These are phyloP conservation scores for Glutinoglossum americanum DNA, from an alignment of 495 filamentous ascomycete genomes.

Conservation along the genomic window DNA sequence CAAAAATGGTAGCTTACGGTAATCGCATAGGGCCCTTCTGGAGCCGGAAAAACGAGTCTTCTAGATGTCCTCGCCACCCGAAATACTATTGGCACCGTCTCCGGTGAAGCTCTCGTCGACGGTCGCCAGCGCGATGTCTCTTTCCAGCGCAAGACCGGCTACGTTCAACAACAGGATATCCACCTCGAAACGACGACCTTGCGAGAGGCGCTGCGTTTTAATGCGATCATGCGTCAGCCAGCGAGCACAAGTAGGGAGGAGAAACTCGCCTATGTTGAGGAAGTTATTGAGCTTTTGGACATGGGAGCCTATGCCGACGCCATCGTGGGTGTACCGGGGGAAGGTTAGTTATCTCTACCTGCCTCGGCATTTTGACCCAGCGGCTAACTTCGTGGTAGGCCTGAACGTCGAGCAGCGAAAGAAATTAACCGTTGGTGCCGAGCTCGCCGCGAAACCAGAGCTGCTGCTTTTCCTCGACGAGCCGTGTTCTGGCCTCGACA, in stretches of 20 bases:
- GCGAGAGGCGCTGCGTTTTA: conserved; percentile 65
- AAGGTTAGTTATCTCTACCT: too few relatives aligned
- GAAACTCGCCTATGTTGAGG: conserved; percentile 72
- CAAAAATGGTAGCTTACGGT: too few relatives aligned
- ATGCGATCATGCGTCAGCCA: conserved; percentile 67
- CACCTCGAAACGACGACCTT: conserved; percentile 74
- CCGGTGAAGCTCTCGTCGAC: conserved; percentile 70
- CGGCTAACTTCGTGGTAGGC: too few relatives aligned
- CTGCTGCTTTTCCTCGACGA: conserved; percentile 86
- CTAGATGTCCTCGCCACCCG: conserved; percentile 55
- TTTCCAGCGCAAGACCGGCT: conserved; percentile 86
- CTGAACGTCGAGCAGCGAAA: conserved; percentile 89
- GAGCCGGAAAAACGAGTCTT: conserved; percentile 52
- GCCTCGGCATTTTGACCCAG: too few relatives aligned
- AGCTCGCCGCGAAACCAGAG: conserved; percentile 73
- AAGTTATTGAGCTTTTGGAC: conserved; percentile 73
- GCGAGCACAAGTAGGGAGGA: conserved; percentile 41
- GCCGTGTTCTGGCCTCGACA: conserved; percentile 66
- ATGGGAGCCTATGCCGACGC: conserved; percentile 82
- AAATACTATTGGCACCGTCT: conserved; percentile 69
- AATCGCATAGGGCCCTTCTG: conserved; percentile 29
- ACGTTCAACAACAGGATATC: conserved; percentile 90
- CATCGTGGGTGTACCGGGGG: conserved; percentile 66
- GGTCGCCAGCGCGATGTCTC: conserved; percentile 51
- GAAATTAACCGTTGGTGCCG: conserved; percentile 73